Evolutionary conservation across 129 eudicot genomes (phyloP), one percentile per base, ranked within the genome.

Genomic region (Escallonia herrerae): DNA sequence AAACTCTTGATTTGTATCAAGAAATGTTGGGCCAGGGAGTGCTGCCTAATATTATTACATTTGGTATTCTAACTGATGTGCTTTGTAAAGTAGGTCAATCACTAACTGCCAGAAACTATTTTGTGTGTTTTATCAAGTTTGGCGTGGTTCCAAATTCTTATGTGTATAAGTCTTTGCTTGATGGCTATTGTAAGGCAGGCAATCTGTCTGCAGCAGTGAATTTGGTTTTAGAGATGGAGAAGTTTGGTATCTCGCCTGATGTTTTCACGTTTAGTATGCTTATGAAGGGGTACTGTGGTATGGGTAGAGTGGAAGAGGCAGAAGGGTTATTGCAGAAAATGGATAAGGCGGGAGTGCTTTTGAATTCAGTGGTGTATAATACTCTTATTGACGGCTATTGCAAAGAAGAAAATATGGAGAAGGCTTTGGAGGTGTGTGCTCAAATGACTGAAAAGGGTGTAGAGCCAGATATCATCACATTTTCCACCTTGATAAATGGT

Each of bases 401-500:
- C 11, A 85, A 75, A 76, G 70, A 60, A 7, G 87, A 91, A 37
- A 71, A 70, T 55, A 81, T 88, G 87, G 84, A 64, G 55, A 86
- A 81, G 78, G 95, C 95, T 71, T 43, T 82, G 57, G 77, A 75
- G 65, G n/a, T 93, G 15, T 83, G 96, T 81, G 81, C 85, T 59
- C 78, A 75, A 57, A 93, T 93, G 98, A 75, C 65, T 60, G 82
- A 63, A 15, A 78, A 80, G 10, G 98, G 95, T 51, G 58, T 88
- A 2, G 73, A 83, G 66, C 82, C 89, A 56, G 76, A 86, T 69
- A 58, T 80, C n/a, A 77, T 93, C 12, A 87, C 95, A 13, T 93
- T 76, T 56, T 85, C 85, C 49, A 85, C 84, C 41, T 77, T 93
- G 57, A 88, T 93, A 63, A 79, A 93, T 46, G 96, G 96, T 50